These are phyloP conservation scores for Trichoderma simmonsii DNA, from an alignment of 2,329 filamentous ascomycete species.

Conservation along the genomic window DNA sequence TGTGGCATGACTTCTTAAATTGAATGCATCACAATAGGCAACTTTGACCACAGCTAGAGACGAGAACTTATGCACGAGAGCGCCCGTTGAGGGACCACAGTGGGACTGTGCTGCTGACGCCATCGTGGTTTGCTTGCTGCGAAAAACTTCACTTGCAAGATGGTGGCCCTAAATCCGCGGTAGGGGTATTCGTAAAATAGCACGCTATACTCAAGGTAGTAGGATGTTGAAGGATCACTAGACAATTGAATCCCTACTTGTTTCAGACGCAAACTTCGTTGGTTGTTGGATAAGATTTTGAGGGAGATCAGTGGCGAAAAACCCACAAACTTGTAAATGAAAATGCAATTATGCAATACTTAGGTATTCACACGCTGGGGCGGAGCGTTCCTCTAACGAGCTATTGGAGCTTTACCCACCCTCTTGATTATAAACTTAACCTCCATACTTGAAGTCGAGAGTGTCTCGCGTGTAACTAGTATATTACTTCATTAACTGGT, in stretches of 20 bases:
- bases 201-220: background rate
- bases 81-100: background rate
- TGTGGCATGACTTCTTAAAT: background rate
- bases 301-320: background rate
- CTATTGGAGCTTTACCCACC: too few relatives aligned
- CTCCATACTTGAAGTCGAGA: background rate
- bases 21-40: background rate
- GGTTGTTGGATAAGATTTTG: background rate
- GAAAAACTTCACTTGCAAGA: background rate
- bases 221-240: background rate
- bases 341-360: background rate
- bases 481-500: background rate
- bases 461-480: background rate
- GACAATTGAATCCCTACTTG: background rate
- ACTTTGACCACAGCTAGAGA: background rate
- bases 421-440: too few relatives aligned
- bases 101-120: background rate
- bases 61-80: background rate
- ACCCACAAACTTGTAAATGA: background rate
- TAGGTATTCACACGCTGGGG: background rate
- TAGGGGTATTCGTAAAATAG: background rate
- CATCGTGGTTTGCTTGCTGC: background rate
- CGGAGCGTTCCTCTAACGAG: too few relatives aligned
- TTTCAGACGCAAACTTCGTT: background rate
- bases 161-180: background rate